Evolutionary conservation across 2,329 filamentous ascomycete species (phyloP).

Genomic region (Hirsutella minnesotensis): DNA sequence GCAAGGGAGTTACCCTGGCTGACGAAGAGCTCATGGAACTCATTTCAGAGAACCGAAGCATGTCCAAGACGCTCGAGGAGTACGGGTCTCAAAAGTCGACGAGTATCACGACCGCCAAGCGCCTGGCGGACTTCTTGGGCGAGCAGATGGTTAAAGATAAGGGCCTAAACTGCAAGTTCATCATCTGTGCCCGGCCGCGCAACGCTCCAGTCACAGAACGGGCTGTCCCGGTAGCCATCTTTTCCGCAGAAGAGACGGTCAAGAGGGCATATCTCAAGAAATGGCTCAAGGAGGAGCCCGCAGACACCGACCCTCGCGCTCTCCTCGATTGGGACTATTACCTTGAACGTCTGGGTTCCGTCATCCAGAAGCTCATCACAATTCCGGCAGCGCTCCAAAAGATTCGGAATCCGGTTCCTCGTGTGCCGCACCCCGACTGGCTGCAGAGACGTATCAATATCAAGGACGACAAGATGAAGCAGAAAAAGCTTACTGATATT

Average conservation of each 20-base stretch:
- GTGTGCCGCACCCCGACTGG: slow-evolving; percentile 94
- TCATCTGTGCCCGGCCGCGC: slow-evolving; percentile 80
- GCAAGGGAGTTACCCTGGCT: slow-evolving; percentile 75
- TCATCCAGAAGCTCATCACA: slow-evolving; percentile 97
- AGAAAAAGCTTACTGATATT: slow-evolving; percentile 95
- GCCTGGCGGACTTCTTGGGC: slow-evolving; percentile 88
- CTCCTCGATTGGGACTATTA: slow-evolving; percentile 98
- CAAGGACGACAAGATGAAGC: slow-evolving; percentile 96
- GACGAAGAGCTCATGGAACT: slow-evolving; percentile 97
- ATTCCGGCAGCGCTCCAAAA: slow-evolving; percentile 96
- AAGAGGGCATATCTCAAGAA: slow-evolving; percentile 86
- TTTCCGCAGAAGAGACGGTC: slow-evolving; percentile 80
- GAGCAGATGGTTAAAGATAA: slow-evolving; percentile 99
- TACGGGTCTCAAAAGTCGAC: slow-evolving; percentile 95
- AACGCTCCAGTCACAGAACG: slow-evolving; percentile 89
- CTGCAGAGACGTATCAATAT: slow-evolving; percentile 83
- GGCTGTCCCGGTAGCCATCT: slow-evolving; percentile 90
- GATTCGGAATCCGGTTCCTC: slow-evolving; percentile 83
- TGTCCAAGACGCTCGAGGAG: slow-evolving; percentile 94
- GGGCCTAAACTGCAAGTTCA: slow-evolving; percentile 98
- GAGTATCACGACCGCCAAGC: slow-evolving; percentile 95
- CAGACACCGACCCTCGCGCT: slow-evolving; percentile 78
- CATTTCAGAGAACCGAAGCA: slow-evolving; percentile 99
- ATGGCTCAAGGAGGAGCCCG: slow-evolving; percentile 89
- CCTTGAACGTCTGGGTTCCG: slow-evolving; percentile 84